Conservation (phyloP, 257 asterid genomes). For the Henckelia pumila region DNA sequence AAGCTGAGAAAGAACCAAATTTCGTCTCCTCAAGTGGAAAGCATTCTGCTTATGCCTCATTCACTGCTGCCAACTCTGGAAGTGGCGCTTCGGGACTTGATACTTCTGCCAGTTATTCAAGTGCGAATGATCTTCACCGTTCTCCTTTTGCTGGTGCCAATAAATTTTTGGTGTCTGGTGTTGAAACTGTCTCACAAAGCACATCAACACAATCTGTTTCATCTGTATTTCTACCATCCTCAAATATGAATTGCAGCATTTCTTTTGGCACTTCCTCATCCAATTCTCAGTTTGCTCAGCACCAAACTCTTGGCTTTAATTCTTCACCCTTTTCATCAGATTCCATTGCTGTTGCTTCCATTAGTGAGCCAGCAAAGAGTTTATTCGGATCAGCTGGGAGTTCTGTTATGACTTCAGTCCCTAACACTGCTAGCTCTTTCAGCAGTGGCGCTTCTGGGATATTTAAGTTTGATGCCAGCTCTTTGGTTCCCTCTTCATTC, state of each 20-base stretch:
- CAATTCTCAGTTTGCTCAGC: slow-evolving; percentile 27
- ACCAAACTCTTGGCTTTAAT: slow-evolving; percentile 30
- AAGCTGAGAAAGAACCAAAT: slow-evolving; percentile 28
- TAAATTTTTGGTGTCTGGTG: slow-evolving; percentile 32
- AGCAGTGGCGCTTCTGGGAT: not conserved
- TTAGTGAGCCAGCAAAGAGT: slow-evolving; percentile 34
- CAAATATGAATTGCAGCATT: slow-evolving; percentile 20
- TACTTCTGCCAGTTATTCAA: slow-evolving; percentile 29
- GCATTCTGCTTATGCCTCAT: slow-evolving; percentile 30
- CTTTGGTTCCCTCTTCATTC: not conserved
- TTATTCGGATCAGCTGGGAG: slow-evolving; percentile 36
- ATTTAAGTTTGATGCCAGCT: not conserved
- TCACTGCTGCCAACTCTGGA: slow-evolving; percentile 35
- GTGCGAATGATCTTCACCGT: slow-evolving; percentile 32
- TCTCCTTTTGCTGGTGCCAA: slow-evolving; percentile 37
- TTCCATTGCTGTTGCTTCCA: slow-evolving; percentile 30
- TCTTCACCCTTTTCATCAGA: slow-evolving; percentile 43
- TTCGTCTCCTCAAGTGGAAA: slow-evolving; percentile 29
- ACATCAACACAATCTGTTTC: slow-evolving; percentile 32
- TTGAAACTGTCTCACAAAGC: slow-evolving; percentile 28
- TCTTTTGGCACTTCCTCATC: slow-evolving; percentile 34
- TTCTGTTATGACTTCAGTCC: slow-evolving; percentile 22
- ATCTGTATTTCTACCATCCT: slow-evolving; percentile 34
- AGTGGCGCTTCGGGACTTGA: slow-evolving; percentile 34
- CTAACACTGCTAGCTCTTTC: not conserved